Evolutionary conservation across 2,329 filamentous ascomycete species (phyloP).

Genomic region (Curvularia sp.): DNA sequence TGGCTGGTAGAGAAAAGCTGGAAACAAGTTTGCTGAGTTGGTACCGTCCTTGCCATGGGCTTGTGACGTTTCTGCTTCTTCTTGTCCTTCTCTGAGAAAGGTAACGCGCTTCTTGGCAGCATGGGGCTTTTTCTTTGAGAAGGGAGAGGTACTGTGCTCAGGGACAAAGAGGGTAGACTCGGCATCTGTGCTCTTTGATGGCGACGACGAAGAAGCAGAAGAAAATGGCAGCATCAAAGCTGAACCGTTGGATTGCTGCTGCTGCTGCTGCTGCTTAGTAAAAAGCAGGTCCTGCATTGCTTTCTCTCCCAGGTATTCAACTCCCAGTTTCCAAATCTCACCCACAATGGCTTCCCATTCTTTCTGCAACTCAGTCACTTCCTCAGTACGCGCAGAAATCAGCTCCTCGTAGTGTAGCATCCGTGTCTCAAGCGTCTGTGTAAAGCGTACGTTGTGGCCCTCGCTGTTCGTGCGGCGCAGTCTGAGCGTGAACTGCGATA

Average conservation of each 20-base stretch:
- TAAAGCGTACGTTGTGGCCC: constrained; percentile 18
- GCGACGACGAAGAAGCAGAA: background rate
- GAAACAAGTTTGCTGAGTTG: constrained; percentile 10
- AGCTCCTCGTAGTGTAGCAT: constrained; percentile 32
- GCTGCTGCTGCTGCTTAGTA: constrained; percentile 4
- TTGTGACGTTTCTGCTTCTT: background rate
- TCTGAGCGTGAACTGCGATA: constrained; percentile 28
- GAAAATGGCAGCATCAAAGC: background rate
- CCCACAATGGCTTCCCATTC: constrained; percentile 39
- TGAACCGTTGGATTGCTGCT: background rate
- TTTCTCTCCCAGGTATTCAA: constrained; percentile 32
- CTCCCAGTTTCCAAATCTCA: constrained; percentile 44
- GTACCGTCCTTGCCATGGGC: background rate
- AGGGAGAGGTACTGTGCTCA: constrained; percentile 20
- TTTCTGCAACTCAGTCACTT: constrained; percentile 30
- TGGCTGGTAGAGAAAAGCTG: constrained; percentile 29
- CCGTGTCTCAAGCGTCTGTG: constrained; percentile 26
- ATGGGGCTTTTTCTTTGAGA: background rate
- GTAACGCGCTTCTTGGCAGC: constrained; percentile 34
- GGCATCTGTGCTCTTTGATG: constrained; percentile 7
- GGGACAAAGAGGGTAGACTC: constrained; percentile 30
- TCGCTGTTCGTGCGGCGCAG: constrained; percentile 16
- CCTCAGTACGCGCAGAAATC: constrained; percentile 28
- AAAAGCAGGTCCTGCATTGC: constrained; percentile 32
- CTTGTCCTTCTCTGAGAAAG: constrained; percentile 24